Percentiles rank a stretch among this genome's conserved stretches.
Evolutionary conservation across 352 stramenopile species (phyloP).

Genomic region (Phytophthora lateralis): DNA sequence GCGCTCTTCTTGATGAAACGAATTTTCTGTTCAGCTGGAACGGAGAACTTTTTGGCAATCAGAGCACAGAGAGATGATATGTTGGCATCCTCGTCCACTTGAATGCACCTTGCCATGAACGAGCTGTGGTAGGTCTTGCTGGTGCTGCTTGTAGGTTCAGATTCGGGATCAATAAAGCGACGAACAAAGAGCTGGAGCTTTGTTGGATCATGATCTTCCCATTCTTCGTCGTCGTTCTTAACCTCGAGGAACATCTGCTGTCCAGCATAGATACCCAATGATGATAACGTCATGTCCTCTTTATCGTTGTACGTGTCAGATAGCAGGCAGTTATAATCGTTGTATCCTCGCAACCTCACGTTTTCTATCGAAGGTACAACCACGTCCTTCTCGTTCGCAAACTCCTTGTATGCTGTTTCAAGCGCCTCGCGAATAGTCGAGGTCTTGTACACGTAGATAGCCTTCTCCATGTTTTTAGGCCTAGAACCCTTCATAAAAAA

Average conservation of each 20-base stretch:
- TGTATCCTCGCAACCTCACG: conserved; percentile 72
- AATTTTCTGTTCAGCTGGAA: conserved; percentile 44
- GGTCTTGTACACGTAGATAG: conserved; percentile 79
- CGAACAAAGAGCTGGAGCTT: conserved; percentile 80
- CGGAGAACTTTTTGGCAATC: conserved; percentile 59
- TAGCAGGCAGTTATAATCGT: conserved; percentile 76
- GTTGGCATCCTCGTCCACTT: conserved; percentile 68
- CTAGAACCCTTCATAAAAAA: conserved; percentile 81
- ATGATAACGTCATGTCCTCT: conserved; percentile 57
- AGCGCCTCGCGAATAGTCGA: conserved; percentile 64
- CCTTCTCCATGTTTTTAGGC: conserved; percentile 71
- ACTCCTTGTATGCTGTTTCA: conserved; percentile 49
- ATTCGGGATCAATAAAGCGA: conserved; percentile 47
- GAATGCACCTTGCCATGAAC: conserved; percentile 61
- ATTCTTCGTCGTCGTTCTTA: conserved; percentile 63
- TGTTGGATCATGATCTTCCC: conserved; percentile 65
- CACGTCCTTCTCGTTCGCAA: conserved; percentile 59
- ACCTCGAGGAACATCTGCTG: conserved; percentile 78
- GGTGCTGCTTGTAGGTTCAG: background rate
- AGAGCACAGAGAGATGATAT: conserved; percentile 52
- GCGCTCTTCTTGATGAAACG: conserved; percentile 75
- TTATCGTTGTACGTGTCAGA: conserved; percentile 66
- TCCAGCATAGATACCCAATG: conserved; percentile 70
- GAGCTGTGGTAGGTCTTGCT: conserved; percentile 10
- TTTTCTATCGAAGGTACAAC: conserved; percentile 58